phyloP scores from a whole-genome alignment of 148 eudicot genomes.

The Simmondsia chinensis region DNA sequence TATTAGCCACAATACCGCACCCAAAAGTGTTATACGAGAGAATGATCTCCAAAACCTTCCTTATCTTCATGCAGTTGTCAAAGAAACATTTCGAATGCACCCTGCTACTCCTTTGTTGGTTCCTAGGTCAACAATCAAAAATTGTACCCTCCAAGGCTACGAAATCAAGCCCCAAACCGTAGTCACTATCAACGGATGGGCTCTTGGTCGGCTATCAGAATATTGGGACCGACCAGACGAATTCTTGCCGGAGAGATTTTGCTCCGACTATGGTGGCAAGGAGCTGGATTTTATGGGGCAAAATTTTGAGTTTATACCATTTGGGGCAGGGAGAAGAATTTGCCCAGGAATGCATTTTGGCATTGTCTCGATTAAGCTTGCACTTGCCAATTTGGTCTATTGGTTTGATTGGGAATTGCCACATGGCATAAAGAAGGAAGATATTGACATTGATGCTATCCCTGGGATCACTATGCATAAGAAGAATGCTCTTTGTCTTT shows the following conservation, averaged over 20 bases:
- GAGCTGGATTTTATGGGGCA: not conserved
- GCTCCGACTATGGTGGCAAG: too few species aligned
- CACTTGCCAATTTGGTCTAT: not conserved
- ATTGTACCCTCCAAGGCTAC: not conserved
- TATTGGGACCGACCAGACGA: not conserved
- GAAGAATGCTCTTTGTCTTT: not conserved
- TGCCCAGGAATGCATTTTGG: not conserved
- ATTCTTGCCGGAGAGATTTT: not conserved
- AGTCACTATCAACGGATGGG: not conserved
- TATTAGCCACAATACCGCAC: not conserved
- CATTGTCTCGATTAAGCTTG: not conserved
- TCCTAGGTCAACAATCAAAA: not conserved
- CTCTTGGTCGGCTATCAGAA: not conserved
- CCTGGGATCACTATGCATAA: too few species aligned
- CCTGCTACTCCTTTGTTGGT: not conserved
- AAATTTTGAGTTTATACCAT: not conserved
- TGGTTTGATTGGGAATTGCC: slow-evolving; percentile 1
- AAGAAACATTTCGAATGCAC: not conserved
- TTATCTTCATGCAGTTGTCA: not conserved
- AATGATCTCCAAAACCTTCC: not conserved
- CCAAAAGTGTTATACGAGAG: not conserved
- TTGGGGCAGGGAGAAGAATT: not conserved
- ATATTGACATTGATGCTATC: not conserved
- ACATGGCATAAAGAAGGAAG: not conserved
- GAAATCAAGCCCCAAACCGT: not conserved